Conservation (phyloP, 23 red algal genomes). For the Gracilaria caudata region DNA sequence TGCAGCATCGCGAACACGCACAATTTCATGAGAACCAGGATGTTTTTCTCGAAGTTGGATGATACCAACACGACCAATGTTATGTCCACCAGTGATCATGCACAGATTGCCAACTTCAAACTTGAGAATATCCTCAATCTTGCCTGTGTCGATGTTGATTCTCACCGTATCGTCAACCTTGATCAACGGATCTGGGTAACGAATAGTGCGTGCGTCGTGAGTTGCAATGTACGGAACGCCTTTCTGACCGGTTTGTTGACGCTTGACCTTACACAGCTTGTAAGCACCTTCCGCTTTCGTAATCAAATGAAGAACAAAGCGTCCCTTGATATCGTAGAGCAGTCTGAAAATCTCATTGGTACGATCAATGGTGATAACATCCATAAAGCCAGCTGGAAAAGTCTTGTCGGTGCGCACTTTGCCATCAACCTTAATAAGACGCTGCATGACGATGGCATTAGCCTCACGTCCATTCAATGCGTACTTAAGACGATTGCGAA, state of each 20-base stretch:
- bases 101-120: conserved; percentile 96
- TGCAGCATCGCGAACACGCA: conserved; percentile 82
- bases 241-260: conserved; percentile 82
- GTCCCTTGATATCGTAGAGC: conserved; percentile 96
- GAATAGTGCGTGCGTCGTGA: conserved; percentile 93
- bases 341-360: conserved; percentile 98
- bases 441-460: conserved; percentile 94
- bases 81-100: conserved; percentile 99
- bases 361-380: conserved; percentile 90
- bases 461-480: conserved; percentile 93
- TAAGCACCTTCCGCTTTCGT: conserved; percentile 94
- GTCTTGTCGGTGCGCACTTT: conserved; percentile 98
- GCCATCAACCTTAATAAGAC: conserved; percentile 97
- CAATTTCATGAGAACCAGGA: conserved; percentile 94
- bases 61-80: conserved; percentile 94
- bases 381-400: conserved; percentile 99
- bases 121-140: conserved; percentile 95
- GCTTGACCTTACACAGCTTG: conserved; percentile 98
- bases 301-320: conserved; percentile 97
- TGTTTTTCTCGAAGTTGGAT: conserved; percentile 94
- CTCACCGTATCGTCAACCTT: conserved; percentile 87
- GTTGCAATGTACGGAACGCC: conserved; percentile 95
- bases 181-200: conserved; percentile 96
- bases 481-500: conserved; percentile 98
- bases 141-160: conserved; percentile 91